Evolutionary conservation across 2,329 filamentous ascomycete species (phyloP), one percentile per base, ranked within the genome.

Genomic region (Fusarium torulosum): DNA sequence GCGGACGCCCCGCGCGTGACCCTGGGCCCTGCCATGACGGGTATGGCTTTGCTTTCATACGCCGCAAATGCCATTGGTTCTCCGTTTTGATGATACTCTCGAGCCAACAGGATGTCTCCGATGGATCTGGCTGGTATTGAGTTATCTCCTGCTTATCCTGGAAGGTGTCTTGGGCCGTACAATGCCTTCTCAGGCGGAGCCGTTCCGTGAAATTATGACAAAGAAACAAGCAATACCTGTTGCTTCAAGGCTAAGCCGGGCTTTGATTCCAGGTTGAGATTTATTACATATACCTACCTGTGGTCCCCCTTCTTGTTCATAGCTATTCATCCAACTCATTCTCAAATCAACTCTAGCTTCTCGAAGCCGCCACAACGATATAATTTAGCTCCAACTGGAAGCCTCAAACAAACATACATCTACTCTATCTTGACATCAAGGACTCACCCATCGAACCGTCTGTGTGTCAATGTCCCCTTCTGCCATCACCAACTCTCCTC

Each of bases 391-490:
- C 53, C 41, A 59, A 56, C 47, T 37, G 20, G 38, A 70, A 64
- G 41, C 41, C 53, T 67, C 46, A 42, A 51, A 42, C 41, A 61
- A 45, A 29, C 27, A 29, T 4, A 29, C 40, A 33, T 41, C 46
- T 33, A 43, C 44, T 29, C 43, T 53, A 50, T 58, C 47, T 53
- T 53, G 51, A 59, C 54, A 57, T 46, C 40, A 53, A 62, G 55
- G 53, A 44, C 45, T 65, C 37, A 47, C 40, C 37, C 54, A 67
- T 60, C 47, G 42, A 40, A 33, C 55, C 55, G 44, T 66, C 62
- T 72, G 71, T 67, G 72, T 74, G 72, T 66, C 71, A 76, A 89
- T 90, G 87, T 83, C 86, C 69, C 87, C 88, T 65, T 87, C 86
- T 70, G 86, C 86, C 61, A 81, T 87, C 73, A 81, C 83, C 67